A percentile compares a stretch with the other conserved stretches of the same genome.
These are phyloP conservation scores for Chytriomyces sp. DNA, from an alignment of 192 early-diverging fungal genomes.

Conservation along the genomic window DNA sequence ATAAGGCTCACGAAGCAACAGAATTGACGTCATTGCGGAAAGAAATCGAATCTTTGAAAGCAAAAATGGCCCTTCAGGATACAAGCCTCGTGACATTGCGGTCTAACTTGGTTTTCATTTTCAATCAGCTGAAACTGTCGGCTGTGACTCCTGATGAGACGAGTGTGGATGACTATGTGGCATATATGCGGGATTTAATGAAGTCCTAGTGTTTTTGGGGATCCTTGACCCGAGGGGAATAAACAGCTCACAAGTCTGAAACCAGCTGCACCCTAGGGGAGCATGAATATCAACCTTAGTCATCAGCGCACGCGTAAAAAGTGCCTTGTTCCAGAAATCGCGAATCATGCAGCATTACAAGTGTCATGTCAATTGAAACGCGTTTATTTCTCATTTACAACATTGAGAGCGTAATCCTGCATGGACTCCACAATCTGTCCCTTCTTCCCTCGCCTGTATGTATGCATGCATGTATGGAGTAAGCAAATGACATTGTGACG, in stretches of 20 bases:
- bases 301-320: too few species aligned
- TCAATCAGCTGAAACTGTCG: constrained; percentile 23
- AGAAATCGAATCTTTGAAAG: constrained; percentile 6
- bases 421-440: not conserved
- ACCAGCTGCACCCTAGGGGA: not conserved
- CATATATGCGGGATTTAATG: constrained; percentile 9
- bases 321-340: not conserved
- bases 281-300: not conserved
- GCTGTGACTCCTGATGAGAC: constrained; percentile 19
- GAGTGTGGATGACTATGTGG: constrained; percentile 21
- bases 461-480: not conserved
- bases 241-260: not conserved
- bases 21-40: not conserved
- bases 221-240: not conserved
- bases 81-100: constrained; percentile 3
- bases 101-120: constrained; percentile 12
- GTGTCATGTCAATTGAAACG: too few species aligned
- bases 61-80: constrained; percentile 17
- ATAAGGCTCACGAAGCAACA: constrained; percentile 23
- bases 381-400: not conserved
- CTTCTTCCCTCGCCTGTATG: not conserved
- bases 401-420: not conserved
- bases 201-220: not conserved
- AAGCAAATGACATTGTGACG: too few species aligned
- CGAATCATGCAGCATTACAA: too few species aligned